Evolutionary conservation across 768 basidiomycete species (phyloP), one percentile per base, ranked within the genome.

Genomic region (Boletus vinaceobasis): DNA sequence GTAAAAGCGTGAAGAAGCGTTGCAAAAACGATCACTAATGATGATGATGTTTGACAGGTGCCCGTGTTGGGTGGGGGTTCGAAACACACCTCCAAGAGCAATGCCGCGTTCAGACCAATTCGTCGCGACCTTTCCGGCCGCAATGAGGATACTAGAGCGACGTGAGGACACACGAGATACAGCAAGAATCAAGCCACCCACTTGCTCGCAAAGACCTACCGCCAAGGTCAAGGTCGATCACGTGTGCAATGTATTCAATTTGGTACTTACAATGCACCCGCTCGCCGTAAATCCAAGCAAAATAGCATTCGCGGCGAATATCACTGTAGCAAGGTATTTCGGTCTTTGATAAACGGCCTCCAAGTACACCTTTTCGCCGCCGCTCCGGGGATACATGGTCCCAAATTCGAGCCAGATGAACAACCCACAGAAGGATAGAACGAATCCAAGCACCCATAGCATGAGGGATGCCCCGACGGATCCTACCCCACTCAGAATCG

Each of bases 351-450:
- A 85, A 3, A 81, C 72, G 0, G 77, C 81, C 62, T 85, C 84
- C 27, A 83, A 70, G 58, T 85, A 84, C 3, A 84, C 82, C 64
- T 85, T 84, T 63, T 85, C 84, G 7, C 83, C 83, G 10, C 83
- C 82, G 13, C 79, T 81, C 1, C 83, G 75, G 4, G 83, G 83
- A 55, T 77, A 81, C 83, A 84, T 85, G 3, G 81, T 80, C 7
- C 84, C 84, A 44, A 79, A 79, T 56, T 85, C 83, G 21, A 85
- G 77, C 82, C 82, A 84, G 52, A 84, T 78, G 61, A 85, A 83
- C 11, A 84, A 66, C 0, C 82, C 82, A 50, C 80, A 84, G 56
- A 79, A 80, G 0, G 82, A 83, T 3, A 85, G 73, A 1, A 77
- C 59, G 60, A 84, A 82, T 5, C 83, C 84, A 21, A 84, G 77